Percentiles rank a stretch among this genome's conserved stretches.
Evolutionary conservation across 2,329 filamentous ascomycete species (phyloP).

Genomic region (Xylaria sp.): DNA sequence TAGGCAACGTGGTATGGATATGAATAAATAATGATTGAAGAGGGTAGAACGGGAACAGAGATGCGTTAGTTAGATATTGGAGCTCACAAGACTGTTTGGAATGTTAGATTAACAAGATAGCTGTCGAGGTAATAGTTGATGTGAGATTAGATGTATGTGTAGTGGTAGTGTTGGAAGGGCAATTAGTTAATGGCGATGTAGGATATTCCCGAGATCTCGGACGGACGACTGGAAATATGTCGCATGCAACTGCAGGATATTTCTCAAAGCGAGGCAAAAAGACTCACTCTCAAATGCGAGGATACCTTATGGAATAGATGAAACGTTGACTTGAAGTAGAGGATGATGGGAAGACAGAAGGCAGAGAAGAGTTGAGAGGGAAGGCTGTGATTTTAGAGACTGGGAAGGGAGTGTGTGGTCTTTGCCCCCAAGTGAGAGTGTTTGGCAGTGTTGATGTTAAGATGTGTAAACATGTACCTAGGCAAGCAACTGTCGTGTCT

Average conservation of each 20-base stretch:
- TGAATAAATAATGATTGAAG: not conserved
- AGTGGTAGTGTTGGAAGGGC: not conserved
- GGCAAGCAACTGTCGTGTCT: not conserved
- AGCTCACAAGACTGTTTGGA: not conserved
- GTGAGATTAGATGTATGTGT: not conserved
- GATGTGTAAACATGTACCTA: not conserved
- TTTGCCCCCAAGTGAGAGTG: not conserved
- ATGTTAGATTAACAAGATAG: not conserved
- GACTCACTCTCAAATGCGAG: constrained; percentile 1
- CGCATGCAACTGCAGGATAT: not conserved
- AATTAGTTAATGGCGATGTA: not conserved
- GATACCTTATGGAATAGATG: not conserved
- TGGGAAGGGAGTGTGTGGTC: constrained; percentile 2
- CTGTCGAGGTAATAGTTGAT: not conserved
- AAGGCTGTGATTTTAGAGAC: not conserved
- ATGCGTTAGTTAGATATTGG: not conserved
- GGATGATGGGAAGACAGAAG: not conserved
- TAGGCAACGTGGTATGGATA: not conserved
- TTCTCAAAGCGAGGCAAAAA: not conserved
- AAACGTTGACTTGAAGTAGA: not conserved
- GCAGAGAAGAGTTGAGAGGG: not conserved
- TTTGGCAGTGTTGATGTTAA: not conserved
- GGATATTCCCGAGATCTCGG: too few species aligned
- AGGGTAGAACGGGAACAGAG: not conserved
- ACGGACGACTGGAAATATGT: not conserved